Conservation (phyloP, 1,284 basidiomycete genomes). For the Melampsora abietis-canadensis region DNA sequence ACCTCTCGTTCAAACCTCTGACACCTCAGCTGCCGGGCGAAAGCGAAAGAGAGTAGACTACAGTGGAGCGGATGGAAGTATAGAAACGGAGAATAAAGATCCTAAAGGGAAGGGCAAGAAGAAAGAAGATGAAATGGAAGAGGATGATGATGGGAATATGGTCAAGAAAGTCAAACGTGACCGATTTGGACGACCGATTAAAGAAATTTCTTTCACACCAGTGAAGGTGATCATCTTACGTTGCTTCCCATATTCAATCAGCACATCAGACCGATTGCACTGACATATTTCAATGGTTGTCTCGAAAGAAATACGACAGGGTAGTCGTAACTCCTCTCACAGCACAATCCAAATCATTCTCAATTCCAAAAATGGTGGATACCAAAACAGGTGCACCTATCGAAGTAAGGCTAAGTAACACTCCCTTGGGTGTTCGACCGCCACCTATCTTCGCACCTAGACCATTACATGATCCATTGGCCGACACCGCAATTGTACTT, state of each 20-base stretch:
- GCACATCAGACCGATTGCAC: no score
- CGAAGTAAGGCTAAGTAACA: conserved; percentile 64
- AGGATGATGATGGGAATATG: conserved; percentile 37
- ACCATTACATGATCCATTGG: conserved; percentile 93
- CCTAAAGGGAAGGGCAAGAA: conserved; percentile 20
- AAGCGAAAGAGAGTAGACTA: conserved; percentile 31
- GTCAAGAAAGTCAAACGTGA: conserved; percentile 41
- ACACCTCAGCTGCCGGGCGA: conserved; percentile 17
- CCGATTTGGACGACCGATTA: conserved; percentile 39
- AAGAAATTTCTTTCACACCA: conserved; percentile 26
- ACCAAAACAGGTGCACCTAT: conserved; percentile 69
- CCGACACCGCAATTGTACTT: conserved; percentile 92
- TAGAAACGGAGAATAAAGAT: conserved; percentile 13
- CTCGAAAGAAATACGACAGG: conserved; percentile 27
- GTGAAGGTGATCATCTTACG: conserved; percentile 6
- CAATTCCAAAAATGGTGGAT: conserved; percentile 80
- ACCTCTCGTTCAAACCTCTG: conserved; percentile 1
- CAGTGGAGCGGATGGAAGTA: conserved; percentile 7
- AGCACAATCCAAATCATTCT: conserved; percentile 59
- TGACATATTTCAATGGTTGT: background rate
- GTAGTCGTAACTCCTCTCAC: conserved; percentile 35
- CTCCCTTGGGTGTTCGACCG: conserved; percentile 80
- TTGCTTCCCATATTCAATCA: background rate
- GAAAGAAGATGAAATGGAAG: conserved; percentile 39
- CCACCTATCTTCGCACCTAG: conserved; percentile 78